A percentile compares a stretch with the other conserved stretches of the same genome.
Conservation (phyloP, 2,329 filamentous ascomycete genomes). For the Diaporthe vexans region DNA sequence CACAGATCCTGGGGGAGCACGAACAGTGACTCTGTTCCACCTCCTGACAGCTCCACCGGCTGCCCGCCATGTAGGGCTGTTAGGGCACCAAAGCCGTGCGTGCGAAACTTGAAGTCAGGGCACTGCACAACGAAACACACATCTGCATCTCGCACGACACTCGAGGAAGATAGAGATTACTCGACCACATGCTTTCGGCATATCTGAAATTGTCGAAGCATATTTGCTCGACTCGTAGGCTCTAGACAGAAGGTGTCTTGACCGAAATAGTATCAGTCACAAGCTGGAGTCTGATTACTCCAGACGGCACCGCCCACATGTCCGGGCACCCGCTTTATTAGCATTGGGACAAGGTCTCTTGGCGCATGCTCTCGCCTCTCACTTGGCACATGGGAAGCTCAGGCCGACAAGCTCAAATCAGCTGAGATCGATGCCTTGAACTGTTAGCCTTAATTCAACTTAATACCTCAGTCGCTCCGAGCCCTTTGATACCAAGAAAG, state of each 20-base stretch:
- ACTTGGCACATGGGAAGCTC: background rate
- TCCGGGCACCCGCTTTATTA: conserved; percentile 21
- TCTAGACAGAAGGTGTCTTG: background rate
- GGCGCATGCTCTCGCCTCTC: background rate
- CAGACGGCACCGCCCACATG: background rate
- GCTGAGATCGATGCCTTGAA: conserved; percentile 14
- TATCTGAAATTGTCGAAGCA: background rate
- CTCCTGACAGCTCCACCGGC: conserved; percentile 10
- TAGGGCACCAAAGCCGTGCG: background rate
- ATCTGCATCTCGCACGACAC: background rate
- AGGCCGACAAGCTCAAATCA: background rate
- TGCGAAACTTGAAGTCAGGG: background rate
- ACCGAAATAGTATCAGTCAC: conserved; percentile 18
- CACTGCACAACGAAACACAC: conserved; percentile 12
- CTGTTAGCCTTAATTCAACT: background rate
- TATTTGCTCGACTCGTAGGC: conserved; percentile 17
- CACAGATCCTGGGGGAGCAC: conserved; percentile 19
- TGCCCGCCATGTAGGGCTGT: conserved; percentile 6
- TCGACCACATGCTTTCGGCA: background rate
- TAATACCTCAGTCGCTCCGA: background rate
- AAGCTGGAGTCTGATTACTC: background rate
- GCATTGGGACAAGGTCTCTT: conserved; percentile 9
- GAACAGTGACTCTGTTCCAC: conserved; percentile 9
- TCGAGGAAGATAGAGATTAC: background rate
- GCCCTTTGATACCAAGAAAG: background rate